Percentiles rank a stretch among this genome's conserved stretches.
Conservation (phyloP, 179 eudicot species). For the Amaranthus tricolor region DNA sequence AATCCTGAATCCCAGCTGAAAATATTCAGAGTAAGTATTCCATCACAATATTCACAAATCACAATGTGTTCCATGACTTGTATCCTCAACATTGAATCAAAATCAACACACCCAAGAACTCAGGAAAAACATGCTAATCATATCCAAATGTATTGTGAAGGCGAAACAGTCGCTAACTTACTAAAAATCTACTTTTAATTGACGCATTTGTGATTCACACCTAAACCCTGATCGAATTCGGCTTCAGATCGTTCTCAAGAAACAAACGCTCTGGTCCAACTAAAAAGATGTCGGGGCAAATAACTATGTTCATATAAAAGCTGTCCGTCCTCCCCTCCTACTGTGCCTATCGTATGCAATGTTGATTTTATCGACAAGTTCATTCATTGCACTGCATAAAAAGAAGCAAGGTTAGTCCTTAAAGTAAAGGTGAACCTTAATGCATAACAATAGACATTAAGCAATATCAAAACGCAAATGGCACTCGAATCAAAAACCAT, state of each 20-base stretch:
- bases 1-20: not conserved
- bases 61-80: not conserved
- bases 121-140: conserved; percentile 3
- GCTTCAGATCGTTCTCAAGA: conserved; percentile 12
- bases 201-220: not conserved
- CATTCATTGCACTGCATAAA: conserved; percentile 82
- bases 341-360: conserved; percentile 75
- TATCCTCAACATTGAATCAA: not conserved
- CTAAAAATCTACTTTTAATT: conserved; percentile 7
- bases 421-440: not conserved
- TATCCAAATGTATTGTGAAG: not conserved
- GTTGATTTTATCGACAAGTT: conserved; percentile 86
- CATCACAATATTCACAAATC: conserved; percentile 18
- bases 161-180: not conserved
- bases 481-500: not conserved
- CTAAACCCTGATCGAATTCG: conserved; percentile 14
- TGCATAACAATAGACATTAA: too few species aligned
- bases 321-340: conserved; percentile 86
- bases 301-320: conserved; percentile 48
- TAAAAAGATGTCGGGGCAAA: not conserved
- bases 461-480: not conserved
- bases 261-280: conserved; percentile 12
- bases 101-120: not conserved
- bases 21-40: not conserved
- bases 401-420: conserved; percentile 2